These are phyloP conservation scores for Phyllachora maydis DNA, from an alignment of 2,329 filamentous ascomycete genomes.

Conservation along the genomic window DNA sequence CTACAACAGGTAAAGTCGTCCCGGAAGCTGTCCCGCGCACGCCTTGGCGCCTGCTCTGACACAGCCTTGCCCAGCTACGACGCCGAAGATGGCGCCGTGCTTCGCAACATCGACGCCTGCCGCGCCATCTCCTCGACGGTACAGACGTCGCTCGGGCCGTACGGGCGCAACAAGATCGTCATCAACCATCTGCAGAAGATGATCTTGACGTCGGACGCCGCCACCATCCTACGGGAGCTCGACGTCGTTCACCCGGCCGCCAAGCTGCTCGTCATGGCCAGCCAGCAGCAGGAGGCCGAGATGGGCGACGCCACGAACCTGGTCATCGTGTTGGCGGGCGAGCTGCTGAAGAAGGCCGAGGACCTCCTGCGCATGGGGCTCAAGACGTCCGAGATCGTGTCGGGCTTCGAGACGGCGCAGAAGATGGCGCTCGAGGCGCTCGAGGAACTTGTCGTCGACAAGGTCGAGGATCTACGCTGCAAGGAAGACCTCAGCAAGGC, in stretches of 20 bases:
- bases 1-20: conserved; percentile 65
- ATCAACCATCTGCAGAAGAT: conserved; percentile 99
- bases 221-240: conserved; percentile 90
- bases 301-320: conserved; percentile 98
- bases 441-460: conserved; percentile 79
- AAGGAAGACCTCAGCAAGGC: conserved; percentile 82
- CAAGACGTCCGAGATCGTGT: conserved; percentile 94
- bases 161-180: conserved; percentile 98
- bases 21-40: conserved; percentile 1
- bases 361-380: conserved; percentile 90
- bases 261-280: conserved; percentile 95
- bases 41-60: conserved; percentile 5
- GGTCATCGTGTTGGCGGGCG: conserved; percentile 87
- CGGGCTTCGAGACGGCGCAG: conserved; percentile 89
- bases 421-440: conserved; percentile 68
- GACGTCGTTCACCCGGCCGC: conserved; percentile 96
- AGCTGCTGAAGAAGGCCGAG: conserved; percentile 92
- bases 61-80: conserved; percentile 54
- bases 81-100: conserved; percentile 93
- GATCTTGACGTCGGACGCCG: conserved; percentile 95
- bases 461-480: conserved; percentile 65
- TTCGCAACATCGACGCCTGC: conserved; percentile 98
- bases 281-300: conserved; percentile 95
- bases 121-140: conserved; percentile 89
- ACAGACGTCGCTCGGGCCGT: conserved; percentile 89